A percentile compares a stretch with the other conserved stretches of the same genome.
Evolutionary conservation across 1,284 basidiomycete species (phyloP).

Genomic region (Ceratobasidium papillatum): DNA sequence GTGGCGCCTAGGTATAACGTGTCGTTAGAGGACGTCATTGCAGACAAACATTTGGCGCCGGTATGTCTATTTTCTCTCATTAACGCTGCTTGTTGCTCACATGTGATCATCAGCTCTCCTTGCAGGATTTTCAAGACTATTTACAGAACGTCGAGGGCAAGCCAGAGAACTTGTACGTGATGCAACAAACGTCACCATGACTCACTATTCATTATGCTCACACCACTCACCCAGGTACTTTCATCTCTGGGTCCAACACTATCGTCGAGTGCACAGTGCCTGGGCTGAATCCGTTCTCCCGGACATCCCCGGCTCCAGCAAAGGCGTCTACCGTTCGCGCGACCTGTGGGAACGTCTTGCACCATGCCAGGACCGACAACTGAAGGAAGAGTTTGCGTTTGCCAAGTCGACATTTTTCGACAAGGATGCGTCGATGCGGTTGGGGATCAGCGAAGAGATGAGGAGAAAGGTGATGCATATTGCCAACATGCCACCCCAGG

Average conservation of each 20-base stretch:
- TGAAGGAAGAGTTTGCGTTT: constrained; percentile 17
- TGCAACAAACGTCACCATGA: neutral
- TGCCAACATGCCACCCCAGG: constrained; percentile 5
- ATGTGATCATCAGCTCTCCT: constrained; percentile 11
- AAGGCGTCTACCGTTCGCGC: constrained; percentile 15
- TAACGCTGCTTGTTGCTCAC: neutral
- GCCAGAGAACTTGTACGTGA: constrained; percentile 40
- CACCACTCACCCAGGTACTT: constrained; percentile 22
- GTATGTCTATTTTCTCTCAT: neutral
- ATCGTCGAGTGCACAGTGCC: constrained; percentile 30
- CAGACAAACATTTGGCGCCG: constrained; percentile 26
- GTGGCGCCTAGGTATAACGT: constrained; percentile 20
- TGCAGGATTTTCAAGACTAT: constrained; percentile 41
- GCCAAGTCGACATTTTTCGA: constrained; percentile 41
- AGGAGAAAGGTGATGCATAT: constrained; percentile 10
- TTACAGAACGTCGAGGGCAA: constrained; percentile 37
- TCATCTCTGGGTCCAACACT: constrained; percentile 39
- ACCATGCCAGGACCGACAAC: constrained; percentile 20
- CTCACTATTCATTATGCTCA: neutral
- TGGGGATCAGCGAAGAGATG: constrained; percentile 32
- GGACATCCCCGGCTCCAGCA: constrained; percentile 25
- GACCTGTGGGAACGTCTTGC: constrained; percentile 33
- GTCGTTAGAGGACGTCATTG: constrained; percentile 29
- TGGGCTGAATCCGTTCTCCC: constrained; percentile 36
- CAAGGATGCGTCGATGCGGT: constrained; percentile 13